These are phyloP conservation scores for Talaromyces nanjingensis DNA, from an alignment of 495 filamentous ascomycete genomes.

Conservation along the genomic window DNA sequence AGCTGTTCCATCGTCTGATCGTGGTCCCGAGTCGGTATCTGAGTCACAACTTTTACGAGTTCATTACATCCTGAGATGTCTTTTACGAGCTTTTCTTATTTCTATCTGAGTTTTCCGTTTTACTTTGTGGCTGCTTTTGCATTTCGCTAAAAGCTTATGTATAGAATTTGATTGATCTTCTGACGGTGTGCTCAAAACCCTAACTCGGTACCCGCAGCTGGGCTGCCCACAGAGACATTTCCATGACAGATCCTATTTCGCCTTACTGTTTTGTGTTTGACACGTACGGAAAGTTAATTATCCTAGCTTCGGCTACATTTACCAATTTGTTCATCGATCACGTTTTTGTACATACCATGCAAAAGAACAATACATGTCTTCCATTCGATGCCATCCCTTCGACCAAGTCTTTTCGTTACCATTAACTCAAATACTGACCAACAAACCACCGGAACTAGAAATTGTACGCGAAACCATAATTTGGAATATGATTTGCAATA, in stretches of 20 bases:
- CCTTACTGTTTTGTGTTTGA: not conserved
- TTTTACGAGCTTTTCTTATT: not conserved
- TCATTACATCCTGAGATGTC: constrained; percentile 30
- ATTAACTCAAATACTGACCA: not conserved
- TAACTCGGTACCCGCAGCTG: not conserved
- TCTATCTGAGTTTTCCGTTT: not conserved
- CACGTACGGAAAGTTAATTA: not conserved
- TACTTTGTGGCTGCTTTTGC: not conserved
- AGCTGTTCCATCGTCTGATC: constrained; percentile 9
- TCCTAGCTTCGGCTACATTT: not conserved
- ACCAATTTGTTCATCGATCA: not conserved
- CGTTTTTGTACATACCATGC: not conserved
- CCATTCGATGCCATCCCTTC: not conserved
- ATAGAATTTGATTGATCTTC: not conserved
- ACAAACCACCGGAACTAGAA: not conserved
- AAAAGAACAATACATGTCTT: not conserved
- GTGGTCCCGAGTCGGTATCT: constrained; percentile 3
- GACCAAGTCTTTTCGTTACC: not conserved
- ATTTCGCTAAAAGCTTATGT: not conserved
- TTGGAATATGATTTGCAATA: not conserved
- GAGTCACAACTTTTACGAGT: constrained; percentile 8
- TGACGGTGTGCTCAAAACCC: not conserved
- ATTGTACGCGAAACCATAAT: not conserved
- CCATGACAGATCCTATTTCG: not conserved
- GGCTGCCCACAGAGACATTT: not conserved